Conservation (phyloP, 208 protist genomes). For the Trypanosoma conorhini region DNA sequence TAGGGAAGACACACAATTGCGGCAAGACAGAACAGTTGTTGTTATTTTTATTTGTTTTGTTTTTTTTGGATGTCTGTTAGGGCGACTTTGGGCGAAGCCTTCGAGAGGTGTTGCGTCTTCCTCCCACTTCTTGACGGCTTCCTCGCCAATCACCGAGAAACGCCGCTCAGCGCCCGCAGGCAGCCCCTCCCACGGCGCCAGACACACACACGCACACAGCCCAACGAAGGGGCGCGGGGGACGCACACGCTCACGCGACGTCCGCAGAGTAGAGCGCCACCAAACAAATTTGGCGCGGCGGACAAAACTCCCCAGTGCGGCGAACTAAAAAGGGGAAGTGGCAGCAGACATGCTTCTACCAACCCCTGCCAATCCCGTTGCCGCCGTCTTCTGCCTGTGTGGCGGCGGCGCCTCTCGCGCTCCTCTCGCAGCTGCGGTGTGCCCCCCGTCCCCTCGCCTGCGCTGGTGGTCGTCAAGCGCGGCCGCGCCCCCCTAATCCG, state of each 20-base stretch:
- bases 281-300: background rate
- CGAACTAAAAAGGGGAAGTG: background rate
- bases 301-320: background rate
- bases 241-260: background rate
- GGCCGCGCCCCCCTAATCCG: constrained; percentile 2
- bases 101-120: background rate
- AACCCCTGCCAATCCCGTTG: background rate
- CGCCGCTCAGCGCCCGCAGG: background rate
- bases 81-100: background rate
- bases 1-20: background rate
- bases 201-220: no score
- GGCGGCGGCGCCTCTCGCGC: background rate
- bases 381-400: constrained; percentile 1
- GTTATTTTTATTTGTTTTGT: background rate
- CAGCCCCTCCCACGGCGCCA: background rate
- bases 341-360: background rate
- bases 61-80: no score
- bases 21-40: background rate
- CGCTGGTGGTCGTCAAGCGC: background rate
- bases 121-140: background rate
- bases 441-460: background rate
- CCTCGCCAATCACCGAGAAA: background rate
- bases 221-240: background rate
- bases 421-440: constrained; percentile 7
- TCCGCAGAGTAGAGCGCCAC: background rate